A percentile compares a stretch with the other conserved stretches of the same genome.
Evolutionary conservation across 2,329 filamentous ascomycete genomes (phyloP).

Genomic region (Paramyrothecium roridum): DNA sequence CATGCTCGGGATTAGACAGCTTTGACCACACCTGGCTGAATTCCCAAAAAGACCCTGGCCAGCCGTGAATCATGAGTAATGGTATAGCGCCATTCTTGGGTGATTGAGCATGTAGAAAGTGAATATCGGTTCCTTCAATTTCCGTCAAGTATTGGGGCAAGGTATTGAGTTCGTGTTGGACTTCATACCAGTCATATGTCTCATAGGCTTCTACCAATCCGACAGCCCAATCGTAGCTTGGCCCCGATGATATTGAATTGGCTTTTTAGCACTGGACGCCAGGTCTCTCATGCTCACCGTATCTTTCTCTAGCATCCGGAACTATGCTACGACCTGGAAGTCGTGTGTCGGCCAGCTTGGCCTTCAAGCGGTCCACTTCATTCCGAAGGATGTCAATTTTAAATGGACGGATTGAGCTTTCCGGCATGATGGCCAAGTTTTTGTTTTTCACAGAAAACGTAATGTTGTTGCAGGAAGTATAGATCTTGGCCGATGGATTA

Average conservation of each 20-base stretch:
- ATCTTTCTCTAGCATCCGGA: conserved; percentile 8
- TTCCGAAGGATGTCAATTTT: conserved; percentile 4
- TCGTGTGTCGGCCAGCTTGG: conserved; percentile 7
- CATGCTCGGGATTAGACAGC: conserved; percentile 22
- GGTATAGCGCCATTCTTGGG: conserved; percentile 27
- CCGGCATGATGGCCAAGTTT: background rate
- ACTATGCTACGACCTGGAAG: conserved; percentile 8
- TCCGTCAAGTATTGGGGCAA: conserved; percentile 8
- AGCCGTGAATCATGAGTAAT: conserved; percentile 38
- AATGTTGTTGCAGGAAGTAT: background rate
- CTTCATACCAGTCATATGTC: conserved; percentile 11
- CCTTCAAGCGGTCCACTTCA: conserved; percentile 9
- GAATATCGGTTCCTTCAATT: conserved; percentile 10
- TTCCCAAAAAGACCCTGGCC: conserved; percentile 40
- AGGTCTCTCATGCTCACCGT: conserved; percentile 2
- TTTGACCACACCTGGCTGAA: conserved; percentile 27
- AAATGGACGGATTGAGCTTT: conserved; percentile 1
- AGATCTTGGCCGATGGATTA: background rate
- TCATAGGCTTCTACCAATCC: conserved; percentile 8
- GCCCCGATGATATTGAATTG: background rate
- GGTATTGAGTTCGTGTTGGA: conserved; percentile 7
- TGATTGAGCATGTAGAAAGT: conserved; percentile 10
- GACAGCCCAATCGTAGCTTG: conserved; percentile 6
- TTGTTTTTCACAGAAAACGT: background rate
- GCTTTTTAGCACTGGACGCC: background rate